phyloP scores from a whole-genome alignment of 2,329 filamentous ascomycete genomes.

The Diaporthe aspalathi region DNA sequence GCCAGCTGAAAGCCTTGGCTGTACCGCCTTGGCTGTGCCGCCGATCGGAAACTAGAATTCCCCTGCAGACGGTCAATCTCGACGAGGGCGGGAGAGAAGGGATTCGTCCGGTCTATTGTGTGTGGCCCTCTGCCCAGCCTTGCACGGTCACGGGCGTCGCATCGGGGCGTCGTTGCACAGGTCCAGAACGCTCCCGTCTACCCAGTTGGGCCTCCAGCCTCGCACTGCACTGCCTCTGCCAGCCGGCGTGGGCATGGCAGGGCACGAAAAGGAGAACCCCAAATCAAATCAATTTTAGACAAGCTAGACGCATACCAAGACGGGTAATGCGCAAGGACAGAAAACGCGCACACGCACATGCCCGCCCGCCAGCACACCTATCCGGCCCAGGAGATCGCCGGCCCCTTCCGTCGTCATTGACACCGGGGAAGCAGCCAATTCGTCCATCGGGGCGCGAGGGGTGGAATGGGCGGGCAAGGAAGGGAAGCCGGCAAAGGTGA shows the following conservation, averaged over 20 bases:
- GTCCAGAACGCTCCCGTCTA: conserved; percentile 12
- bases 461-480: neutral
- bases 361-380: neutral
- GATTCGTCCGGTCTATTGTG: conserved; percentile 27
- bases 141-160: conserved; percentile 29
- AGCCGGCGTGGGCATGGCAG: neutral
- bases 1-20: conserved; percentile 30
- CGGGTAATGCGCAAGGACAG: conserved; percentile 30
- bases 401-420: neutral
- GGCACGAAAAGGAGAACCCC: neutral
- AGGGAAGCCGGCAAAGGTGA: neutral
- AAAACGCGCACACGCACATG: neutral
- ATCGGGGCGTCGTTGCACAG: conserved; percentile 23
- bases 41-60: conserved; percentile 21
- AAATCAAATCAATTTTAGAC: conserved; percentile 28
- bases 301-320: conserved; percentile 29
- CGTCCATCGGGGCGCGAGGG: conserved; percentile 22
- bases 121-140: conserved; percentile 29
- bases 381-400: neutral
- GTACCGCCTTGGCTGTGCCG: conserved; percentile 27
- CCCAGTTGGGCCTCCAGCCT: conserved; percentile 15
- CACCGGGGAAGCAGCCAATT: conserved; percentile 17
- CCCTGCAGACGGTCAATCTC: conserved; percentile 26
- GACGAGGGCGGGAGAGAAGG: neutral
- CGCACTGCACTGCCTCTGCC: conserved; percentile 8